These are phyloP conservation scores for Aspergillus sp. DNA, from an alignment of 2,329 filamentous ascomycete genomes.

Conservation along the genomic window DNA sequence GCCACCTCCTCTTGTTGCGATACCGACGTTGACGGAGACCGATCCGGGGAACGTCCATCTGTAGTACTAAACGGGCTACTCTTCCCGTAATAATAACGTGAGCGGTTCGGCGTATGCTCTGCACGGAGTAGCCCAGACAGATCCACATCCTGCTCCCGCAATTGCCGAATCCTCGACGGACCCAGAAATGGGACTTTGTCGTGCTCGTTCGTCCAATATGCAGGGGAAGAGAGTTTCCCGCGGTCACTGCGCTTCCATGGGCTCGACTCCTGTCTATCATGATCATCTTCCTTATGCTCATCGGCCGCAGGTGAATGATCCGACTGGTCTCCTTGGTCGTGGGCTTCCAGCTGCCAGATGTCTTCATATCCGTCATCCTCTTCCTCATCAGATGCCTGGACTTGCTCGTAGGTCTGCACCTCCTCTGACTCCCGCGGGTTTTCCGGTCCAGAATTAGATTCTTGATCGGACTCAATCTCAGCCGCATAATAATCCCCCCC, in stretches of 20 bases:
- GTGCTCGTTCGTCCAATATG: constrained; percentile 28
- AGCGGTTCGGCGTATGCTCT: constrained; percentile 36
- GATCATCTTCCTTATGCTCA: constrained; percentile 19
- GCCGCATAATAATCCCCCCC: constrained; percentile 2
- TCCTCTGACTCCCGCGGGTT: constrained; percentile 15
- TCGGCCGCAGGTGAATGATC: constrained; percentile 22
- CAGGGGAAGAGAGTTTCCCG: constrained; percentile 26
- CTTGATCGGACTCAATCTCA: constrained; percentile 4
- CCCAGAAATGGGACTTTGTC: constrained; percentile 28
- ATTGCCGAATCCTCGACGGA: constrained; percentile 30
- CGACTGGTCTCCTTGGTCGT: constrained; percentile 34
- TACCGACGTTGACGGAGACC: constrained; percentile 10
- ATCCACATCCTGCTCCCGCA: constrained; percentile 37
- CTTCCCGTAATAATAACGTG: constrained; percentile 36
- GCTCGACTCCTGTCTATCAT: constrained; percentile 26
- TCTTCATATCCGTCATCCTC: constrained; percentile 41
- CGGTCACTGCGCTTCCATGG: constrained; percentile 30
- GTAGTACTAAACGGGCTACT: constrained; percentile 28
- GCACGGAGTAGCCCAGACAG: constrained; percentile 30
- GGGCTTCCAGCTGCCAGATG: constrained; percentile 49
- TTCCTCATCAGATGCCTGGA: constrained; percentile 14
- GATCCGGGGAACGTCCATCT: constrained; percentile 15
- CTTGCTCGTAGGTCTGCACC: constrained; percentile 10
- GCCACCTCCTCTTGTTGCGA: constrained; percentile 14
- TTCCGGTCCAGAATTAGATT: constrained; percentile 3